Conservation (phyloP, 495 filamentous ascomycete genomes). For the Tuber magnatum region DNA sequence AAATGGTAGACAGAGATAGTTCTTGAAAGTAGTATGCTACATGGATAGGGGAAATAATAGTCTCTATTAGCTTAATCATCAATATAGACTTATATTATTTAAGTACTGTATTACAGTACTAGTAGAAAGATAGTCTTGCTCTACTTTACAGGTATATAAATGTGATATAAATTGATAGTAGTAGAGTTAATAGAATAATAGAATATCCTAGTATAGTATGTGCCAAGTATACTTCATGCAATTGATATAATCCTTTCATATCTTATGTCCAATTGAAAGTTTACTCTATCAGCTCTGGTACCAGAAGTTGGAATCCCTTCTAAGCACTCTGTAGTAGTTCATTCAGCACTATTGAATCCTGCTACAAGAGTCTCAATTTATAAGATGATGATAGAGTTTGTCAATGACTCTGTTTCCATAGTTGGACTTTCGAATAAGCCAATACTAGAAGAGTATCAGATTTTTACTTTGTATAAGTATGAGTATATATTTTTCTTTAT, state of each 20-base stretch:
- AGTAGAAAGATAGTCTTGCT: not conserved
- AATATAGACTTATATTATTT: not conserved
- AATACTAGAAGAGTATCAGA: slow-evolving; percentile 18
- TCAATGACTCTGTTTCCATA: slow-evolving; percentile 5
- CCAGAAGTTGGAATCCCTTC: not conserved
- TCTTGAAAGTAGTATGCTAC: not conserved
- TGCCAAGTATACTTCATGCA: not conserved
- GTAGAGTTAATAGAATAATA: not conserved
- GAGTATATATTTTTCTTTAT: not conserved
- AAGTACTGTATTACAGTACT: not conserved
- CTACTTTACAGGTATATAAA: not conserved
- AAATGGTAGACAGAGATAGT: not conserved
- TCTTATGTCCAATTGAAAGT: not conserved
- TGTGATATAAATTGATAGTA: not conserved
- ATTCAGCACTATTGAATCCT: slow-evolving; percentile 7
- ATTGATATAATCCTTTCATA: not conserved
- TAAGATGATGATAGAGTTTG: slow-evolving; percentile 21
- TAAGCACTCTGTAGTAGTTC: not conserved
- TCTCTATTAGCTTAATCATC: not conserved
- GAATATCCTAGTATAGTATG: not conserved
- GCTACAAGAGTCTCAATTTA: slow-evolving; percentile 7
- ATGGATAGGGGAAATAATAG: not conserved
- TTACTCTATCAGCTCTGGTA: not conserved
- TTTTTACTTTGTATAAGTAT: slow-evolving; percentile 5
- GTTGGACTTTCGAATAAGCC: slow-evolving; percentile 15